Evolutionary conservation across 495 filamentous ascomycete genomes (phyloP).

Genomic region (Aspergillus incahuasiensis): DNA sequence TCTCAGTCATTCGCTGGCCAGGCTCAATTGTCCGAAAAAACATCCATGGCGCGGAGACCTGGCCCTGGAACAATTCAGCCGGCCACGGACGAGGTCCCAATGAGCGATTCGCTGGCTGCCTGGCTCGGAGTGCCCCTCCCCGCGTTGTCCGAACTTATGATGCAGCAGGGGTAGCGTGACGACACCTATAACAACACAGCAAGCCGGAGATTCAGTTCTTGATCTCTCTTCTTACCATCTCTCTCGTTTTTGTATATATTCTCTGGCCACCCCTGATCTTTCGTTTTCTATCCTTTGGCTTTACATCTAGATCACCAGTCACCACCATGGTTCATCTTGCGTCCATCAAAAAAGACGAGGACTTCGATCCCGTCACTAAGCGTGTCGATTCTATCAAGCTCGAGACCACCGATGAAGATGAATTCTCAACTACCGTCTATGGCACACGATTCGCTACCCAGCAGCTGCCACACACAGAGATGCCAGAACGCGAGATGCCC

Average conservation of each 20-base stretch:
- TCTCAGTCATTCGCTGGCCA: conserved; percentile 11
- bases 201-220: background rate
- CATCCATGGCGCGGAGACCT: background rate
- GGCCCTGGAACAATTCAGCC: conserved; percentile 2
- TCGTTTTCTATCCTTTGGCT: background rate
- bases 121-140: conserved; percentile 1
- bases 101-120: background rate
- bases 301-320: background rate
- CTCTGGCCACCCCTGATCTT: background rate
- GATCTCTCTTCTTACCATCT: background rate
- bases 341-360: conserved; percentile 30
- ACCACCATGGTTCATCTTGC: conserved; percentile 38
- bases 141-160: conserved; percentile 15
- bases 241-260: background rate
- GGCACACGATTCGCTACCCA: conserved; percentile 73
- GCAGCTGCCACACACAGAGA: conserved; percentile 74
- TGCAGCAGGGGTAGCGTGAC: conserved; percentile 5
- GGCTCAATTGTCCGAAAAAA: background rate
- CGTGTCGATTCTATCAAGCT: conserved; percentile 31
- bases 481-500: conserved; percentile 89
- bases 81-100: conserved; percentile 1
- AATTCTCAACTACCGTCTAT: conserved; percentile 74
- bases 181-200: background rate
- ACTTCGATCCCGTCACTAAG: conserved; percentile 18
- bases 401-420: conserved; percentile 43